Conservation (phyloP, 2,329 filamentous ascomycete genomes). For the Berkeleyomyces basicola region DNA sequence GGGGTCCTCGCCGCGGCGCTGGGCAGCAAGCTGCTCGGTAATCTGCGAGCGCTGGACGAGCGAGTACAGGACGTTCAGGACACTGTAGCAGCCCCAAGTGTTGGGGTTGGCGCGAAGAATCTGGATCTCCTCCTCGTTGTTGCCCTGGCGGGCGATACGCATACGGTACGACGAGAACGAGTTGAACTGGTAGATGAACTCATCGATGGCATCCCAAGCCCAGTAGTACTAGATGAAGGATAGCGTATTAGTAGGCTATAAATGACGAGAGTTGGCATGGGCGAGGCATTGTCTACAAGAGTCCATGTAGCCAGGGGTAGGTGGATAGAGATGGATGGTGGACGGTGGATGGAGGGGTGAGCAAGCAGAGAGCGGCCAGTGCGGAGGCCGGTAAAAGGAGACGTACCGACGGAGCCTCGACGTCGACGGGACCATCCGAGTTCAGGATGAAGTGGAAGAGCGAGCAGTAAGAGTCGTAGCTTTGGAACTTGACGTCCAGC, state of each 20-base stretch:
- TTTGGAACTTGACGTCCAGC: conserved; percentile 92
- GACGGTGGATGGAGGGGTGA: neutral
- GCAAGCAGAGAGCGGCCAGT: neutral
- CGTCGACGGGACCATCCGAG: conserved; percentile 94
- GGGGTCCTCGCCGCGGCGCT: conserved; percentile 86
- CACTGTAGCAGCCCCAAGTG: conserved; percentile 98
- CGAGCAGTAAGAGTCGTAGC: conserved; percentile 98
- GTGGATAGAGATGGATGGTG: neutral
- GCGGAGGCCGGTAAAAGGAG: neutral
- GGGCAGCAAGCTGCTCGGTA: conserved; percentile 87
- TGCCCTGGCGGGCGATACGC: conserved; percentile 63
- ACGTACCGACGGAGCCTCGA: conserved; percentile 89
- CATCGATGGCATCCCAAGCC: conserved; percentile 99
- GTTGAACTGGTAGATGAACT: conserved; percentile 99
- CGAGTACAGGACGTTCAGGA: conserved; percentile 97
- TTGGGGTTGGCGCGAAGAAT: conserved; percentile 92
- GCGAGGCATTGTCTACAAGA: too few relatives aligned
- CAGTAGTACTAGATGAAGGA: conserved; percentile 62
- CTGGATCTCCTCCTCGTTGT: conserved; percentile 84
- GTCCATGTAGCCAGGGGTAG: neutral
- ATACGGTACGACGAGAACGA: conserved; percentile 96
- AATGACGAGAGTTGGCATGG: too few relatives aligned
- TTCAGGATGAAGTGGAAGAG: conserved; percentile 98
- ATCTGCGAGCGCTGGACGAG: conserved; percentile 97
- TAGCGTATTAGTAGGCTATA: conserved; percentile 4